phyloP scores from a whole-genome alignment of 345 rosid species.

The Theobroma cacao region DNA sequence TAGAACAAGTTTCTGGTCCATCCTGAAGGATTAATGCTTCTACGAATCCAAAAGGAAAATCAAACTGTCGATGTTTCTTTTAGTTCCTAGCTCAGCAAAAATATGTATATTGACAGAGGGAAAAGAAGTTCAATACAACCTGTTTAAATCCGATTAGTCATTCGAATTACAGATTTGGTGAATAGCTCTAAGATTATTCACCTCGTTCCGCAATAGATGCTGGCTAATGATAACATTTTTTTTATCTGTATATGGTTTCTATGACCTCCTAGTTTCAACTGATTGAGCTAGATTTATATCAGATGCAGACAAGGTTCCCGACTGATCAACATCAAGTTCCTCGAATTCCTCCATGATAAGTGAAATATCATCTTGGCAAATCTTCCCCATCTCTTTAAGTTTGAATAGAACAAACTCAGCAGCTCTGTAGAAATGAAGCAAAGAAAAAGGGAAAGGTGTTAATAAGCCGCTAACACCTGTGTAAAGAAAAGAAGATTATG shows the following conservation, averaged over 20 bases:
- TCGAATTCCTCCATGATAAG: conserved; percentile 54
- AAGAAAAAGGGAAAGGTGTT: background rate
- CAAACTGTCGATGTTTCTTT: background rate
- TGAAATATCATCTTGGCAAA: conserved; percentile 51
- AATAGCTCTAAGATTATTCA: background rate
- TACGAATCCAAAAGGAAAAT: no score
- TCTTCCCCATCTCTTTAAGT: conserved; percentile 79
- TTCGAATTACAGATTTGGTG: background rate
- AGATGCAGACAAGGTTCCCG: conserved; percentile 15
- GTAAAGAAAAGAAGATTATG: background rate
- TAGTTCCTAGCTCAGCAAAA: background rate
- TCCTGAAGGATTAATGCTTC: no score
- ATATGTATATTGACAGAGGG: background rate
- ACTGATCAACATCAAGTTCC: conserved; percentile 42
- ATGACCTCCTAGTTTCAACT: background rate
- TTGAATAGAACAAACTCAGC: conserved; percentile 58
- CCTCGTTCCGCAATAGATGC: background rate
- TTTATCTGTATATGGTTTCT: background rate
- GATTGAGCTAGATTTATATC: conserved; percentile 19
- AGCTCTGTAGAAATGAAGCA: conserved; percentile 30
- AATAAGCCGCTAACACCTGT: background rate
- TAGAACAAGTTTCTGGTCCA: no score
- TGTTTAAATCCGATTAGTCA: background rate
- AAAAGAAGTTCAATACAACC: background rate
- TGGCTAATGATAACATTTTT: background rate